These are phyloP conservation scores for Nicotiana undulata DNA, from an alignment of 257 asterid species.

Conservation along the genomic window DNA sequence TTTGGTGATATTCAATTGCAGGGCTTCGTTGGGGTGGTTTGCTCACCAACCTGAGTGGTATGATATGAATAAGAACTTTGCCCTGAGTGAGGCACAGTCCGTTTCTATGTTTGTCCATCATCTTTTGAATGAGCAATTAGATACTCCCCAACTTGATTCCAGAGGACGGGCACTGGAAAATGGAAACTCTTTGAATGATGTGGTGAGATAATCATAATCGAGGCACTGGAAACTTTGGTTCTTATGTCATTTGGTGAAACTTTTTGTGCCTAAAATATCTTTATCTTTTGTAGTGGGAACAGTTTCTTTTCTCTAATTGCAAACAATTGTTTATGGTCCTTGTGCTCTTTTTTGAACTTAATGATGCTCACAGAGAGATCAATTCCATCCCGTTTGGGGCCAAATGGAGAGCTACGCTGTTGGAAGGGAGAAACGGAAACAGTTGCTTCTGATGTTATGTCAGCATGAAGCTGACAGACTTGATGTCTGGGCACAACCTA, in stretches of 20 bases:
- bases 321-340: constrained; percentile 6
- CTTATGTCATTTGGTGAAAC: constrained; percentile 2
- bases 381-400: constrained; percentile 95
- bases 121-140: constrained; percentile 63
- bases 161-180: constrained; percentile 50
- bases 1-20: constrained; percentile 22
- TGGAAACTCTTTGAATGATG: constrained; percentile 54
- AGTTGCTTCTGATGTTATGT: constrained; percentile 84
- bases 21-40: constrained; percentile 96
- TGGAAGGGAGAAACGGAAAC: constrained; percentile 90
- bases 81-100: constrained; percentile 90
- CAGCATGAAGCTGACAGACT: constrained; percentile 97
- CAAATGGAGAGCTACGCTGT: constrained; percentile 74
- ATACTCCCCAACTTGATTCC: constrained; percentile 47
- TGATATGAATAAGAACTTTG: constrained; percentile 68
- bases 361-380: constrained; percentile 55
- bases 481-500: constrained; percentile 99
- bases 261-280: neutral
- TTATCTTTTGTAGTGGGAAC: constrained; percentile 3
- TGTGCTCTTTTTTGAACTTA: constrained; percentile 9
- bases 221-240: constrained; percentile 18
- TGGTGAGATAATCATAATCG: constrained; percentile 44
- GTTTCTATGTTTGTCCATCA: constrained; percentile 69
- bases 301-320: constrained; percentile 4
- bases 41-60: constrained; percentile 88